Conservation (phyloP, 768 basidiomycete genomes). For the Mrakia blollopis region DNA sequence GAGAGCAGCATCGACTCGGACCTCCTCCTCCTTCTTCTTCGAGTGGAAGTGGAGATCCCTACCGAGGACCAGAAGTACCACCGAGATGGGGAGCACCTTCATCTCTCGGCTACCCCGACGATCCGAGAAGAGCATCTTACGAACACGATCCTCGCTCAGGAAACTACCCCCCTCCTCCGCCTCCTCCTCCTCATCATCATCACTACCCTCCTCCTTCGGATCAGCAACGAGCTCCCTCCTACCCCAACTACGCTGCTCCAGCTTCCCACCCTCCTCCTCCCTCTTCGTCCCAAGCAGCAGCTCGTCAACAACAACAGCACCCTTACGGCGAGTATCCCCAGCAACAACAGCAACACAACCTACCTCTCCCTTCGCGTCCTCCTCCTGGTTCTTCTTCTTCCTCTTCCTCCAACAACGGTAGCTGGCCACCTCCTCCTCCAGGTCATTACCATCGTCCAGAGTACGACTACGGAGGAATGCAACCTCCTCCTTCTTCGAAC, state of each 20-base stretch:
- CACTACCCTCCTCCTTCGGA: neutral
- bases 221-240: neutral
- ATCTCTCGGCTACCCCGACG: neutral
- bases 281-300: no score
- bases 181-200: conserved; percentile 9
- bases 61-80: neutral
- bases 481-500: neutral
- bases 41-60: neutral
- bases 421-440: neutral
- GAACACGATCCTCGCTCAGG: neutral
- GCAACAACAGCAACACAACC: neutral
- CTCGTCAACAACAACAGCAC: neutral
- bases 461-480: no score
- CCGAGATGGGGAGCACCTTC: neutral
- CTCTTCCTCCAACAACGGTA: neutral
- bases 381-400: no score
- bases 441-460: neutral
- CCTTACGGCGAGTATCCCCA: neutral
- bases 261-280: neutral
- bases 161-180: neutral
- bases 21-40: neutral
- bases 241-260: neutral
- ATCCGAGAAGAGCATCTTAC: neutral
- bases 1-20: no score
- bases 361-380: neutral